phyloP scores from a whole-genome alignment of 2,329 filamentous ascomycete genomes.

The Colletotrichum simmondsii region DNA sequence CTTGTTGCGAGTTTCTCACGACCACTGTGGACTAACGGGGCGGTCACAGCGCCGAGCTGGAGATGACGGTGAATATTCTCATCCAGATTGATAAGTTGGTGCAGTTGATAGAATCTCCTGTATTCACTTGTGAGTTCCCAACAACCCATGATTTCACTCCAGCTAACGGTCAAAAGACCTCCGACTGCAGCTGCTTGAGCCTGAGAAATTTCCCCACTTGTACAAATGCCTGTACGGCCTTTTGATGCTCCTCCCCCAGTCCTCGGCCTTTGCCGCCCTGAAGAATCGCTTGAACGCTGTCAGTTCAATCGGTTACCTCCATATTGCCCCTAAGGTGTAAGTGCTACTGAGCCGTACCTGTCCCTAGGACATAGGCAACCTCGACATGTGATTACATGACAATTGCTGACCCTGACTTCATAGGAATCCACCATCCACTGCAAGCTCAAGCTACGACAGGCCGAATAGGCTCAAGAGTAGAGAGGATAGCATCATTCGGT shows the following conservation, averaged over 20 bases:
- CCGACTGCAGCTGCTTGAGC: slow-evolving; percentile 92
- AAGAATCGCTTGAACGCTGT: slow-evolving; percentile 98
- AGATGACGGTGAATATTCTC: slow-evolving; percentile 98
- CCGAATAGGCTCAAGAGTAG: slow-evolving; percentile 83
- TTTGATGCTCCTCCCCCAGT: slow-evolving; percentile 98
- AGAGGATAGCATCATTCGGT: slow-evolving; percentile 87
- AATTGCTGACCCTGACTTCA: slow-evolving; percentile 22
- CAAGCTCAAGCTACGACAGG: slow-evolving; percentile 72
- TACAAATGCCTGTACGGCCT: slow-evolving; percentile 99
- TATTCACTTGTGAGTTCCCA: slow-evolving; percentile 88
- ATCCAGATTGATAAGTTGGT: slow-evolving; percentile 99
- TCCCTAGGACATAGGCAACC: slow-evolving; percentile 36
- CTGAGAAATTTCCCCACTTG: slow-evolving; percentile 92
- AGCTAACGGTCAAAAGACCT: slow-evolving; percentile 71
- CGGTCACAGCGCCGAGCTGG: slow-evolving; percentile 82
- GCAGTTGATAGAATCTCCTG: slow-evolving; percentile 94
- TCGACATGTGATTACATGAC: slow-evolving; percentile 44
- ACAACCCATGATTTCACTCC: not conserved
- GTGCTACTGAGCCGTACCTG: slow-evolving; percentile 48
- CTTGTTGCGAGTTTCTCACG: not conserved
- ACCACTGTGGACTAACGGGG: not conserved
- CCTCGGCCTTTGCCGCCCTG: slow-evolving; percentile 93
- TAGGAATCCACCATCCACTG: slow-evolving; percentile 53
- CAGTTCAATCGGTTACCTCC: slow-evolving; percentile 94
- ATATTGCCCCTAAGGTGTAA: slow-evolving; percentile 83